Evolutionary conservation across 2,329 filamentous ascomycete genomes (phyloP), one percentile per base, ranked within the genome.

Genomic region (Phaeosphaeriaceae sp.): DNA sequence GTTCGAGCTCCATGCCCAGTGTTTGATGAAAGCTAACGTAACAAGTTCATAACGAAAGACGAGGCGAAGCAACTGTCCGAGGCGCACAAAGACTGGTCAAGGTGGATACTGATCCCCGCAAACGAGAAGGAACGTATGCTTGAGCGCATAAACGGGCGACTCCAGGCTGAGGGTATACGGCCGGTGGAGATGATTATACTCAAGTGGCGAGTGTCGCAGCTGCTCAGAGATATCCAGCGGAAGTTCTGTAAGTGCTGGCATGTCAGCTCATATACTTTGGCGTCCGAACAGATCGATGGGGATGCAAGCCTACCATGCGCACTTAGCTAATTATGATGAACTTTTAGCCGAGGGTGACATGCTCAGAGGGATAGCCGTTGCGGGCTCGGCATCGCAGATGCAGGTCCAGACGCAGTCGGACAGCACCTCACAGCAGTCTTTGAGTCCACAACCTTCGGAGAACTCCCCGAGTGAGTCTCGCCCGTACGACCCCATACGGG

Each of bases 31-130:
- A 65, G 61, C 71, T 76, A 68, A 75, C 65, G 46, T 49, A 48
- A 52, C 53, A 52, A 76, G 74, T 75, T 74, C 58, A 76, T 76
- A 59, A 76, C 74, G 20, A 76, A 76, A 52, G 74, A 76, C 55
- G 73, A 76, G 62, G 70, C 73, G 51, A 75, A 70, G 58, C 69
- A 71, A 60, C 69, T 76, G 53, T 72, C 73, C 24, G 73, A 76
- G 57, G 68, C 71, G 58, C 73, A 75, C 61, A 66, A 71, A 54
- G 71, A 75, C 51, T 76, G 73, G 74, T 75, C 71, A 53, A 71
- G 71, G 62, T 76, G 74, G 74, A 76, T 75, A 52, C 62, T 72
- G 36, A 76, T 76, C 49, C 74, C 73, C 55, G 71, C 74, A 45
- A 73, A 76, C 65, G 73, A 75, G 57, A 75, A 76, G 58, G 71